Evolutionary conservation across 2,329 filamentous ascomycete genomes (phyloP).

Genomic region (Myriosclerotinia duriaeana): DNA sequence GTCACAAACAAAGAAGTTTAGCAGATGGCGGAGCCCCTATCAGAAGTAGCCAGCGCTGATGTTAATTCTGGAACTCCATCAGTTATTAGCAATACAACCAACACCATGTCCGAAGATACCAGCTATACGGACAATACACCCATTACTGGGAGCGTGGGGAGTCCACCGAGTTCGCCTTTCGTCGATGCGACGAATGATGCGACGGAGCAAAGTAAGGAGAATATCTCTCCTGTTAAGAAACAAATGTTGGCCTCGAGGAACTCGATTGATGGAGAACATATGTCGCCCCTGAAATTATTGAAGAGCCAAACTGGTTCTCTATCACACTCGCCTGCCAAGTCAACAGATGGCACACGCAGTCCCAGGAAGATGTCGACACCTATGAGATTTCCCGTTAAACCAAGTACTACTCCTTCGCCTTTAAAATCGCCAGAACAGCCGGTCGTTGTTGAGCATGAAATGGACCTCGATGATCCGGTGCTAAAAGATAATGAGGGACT

Average conservation of each 20-base stretch:
- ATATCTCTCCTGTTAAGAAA: constrained; percentile 37
- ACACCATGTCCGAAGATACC: constrained; percentile 34
- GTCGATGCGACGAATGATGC: constrained; percentile 28
- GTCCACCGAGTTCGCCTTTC: constrained; percentile 39
- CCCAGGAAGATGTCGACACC: constrained; percentile 51
- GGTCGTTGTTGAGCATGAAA: constrained; percentile 29
- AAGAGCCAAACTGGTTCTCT: constrained; percentile 35
- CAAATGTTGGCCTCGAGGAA: constrained; percentile 32
- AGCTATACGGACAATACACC: constrained; percentile 31
- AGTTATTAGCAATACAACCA: constrained; percentile 26
- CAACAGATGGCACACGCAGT: constrained; percentile 39
- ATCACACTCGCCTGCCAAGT: constrained; percentile 30
- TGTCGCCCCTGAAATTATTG: constrained; percentile 37
- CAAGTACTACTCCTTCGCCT: constrained; percentile 40
- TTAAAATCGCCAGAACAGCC: constrained; percentile 40
- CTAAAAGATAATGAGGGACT: constrained; percentile 56
- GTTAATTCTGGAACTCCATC: constrained; percentile 27
- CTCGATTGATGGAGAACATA: constrained; percentile 34
- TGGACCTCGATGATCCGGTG: constrained; percentile 49
- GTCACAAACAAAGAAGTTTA: constrained; percentile 2
- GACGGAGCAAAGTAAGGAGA: constrained; percentile 33
- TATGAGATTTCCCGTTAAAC: constrained; percentile 61
- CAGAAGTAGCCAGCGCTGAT: constrained; percentile 11
- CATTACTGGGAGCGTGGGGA: constrained; percentile 33
- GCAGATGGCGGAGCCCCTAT: constrained; percentile 27